These are phyloP conservation scores for Suillus discolor DNA, from an alignment of 768 basidiomycete species.

Conservation along the genomic window DNA sequence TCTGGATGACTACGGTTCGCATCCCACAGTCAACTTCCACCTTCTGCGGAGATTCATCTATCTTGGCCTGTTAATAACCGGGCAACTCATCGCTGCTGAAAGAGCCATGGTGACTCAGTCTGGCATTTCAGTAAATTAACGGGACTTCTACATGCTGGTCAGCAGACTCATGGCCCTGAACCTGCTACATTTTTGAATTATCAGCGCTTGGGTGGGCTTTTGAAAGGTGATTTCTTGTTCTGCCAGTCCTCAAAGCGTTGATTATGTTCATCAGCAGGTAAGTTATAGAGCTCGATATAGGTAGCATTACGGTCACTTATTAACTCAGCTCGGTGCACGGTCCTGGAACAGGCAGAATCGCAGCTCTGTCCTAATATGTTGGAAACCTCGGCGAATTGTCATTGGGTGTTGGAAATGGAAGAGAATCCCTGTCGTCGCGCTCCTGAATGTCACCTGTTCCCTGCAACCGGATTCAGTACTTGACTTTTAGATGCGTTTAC, in stretches of 20 bases:
- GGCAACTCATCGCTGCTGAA: neutral
- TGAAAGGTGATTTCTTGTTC: too few species aligned
- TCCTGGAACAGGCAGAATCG: neutral
- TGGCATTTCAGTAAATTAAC: neutral
- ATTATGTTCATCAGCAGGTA: neutral
- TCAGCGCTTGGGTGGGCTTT: too few species aligned
- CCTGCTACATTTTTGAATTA: neutral
- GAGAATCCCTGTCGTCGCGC: neutral
- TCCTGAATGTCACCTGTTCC: neutral
- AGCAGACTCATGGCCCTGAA: neutral
- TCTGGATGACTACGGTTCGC: neutral
- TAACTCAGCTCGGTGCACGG: neutral
- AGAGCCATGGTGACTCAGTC: neutral
- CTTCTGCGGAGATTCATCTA: neutral
- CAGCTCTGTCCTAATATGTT: neutral
- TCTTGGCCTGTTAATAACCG: neutral
- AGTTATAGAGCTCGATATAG: neutral
- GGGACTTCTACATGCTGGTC: neutral
- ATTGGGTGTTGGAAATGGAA: neutral
- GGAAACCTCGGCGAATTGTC: neutral
- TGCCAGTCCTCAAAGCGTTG: neutral
- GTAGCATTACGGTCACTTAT: neutral
- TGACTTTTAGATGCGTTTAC: neutral
- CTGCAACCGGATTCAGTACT: neutral
- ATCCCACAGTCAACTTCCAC: neutral